phyloP scores from a whole-genome alignment of 768 basidiomycete genomes.

The Lactarius trivialis region DNA sequence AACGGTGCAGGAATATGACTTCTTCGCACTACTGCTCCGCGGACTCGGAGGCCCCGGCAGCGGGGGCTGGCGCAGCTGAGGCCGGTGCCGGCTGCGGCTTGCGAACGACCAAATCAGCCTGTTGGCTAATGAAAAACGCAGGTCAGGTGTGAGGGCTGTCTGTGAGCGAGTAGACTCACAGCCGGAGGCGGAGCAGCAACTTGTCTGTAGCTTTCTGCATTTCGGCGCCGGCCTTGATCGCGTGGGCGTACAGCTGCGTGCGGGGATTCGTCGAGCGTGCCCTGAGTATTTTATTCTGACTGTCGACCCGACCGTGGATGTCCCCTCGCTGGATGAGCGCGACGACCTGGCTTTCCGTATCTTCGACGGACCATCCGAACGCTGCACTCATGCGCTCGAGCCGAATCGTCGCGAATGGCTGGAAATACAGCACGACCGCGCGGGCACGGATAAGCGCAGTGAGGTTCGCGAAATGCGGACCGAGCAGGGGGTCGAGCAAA shows the following conservation, averaged over 20 bases:
- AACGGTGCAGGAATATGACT: background rate
- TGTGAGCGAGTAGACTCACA: slow-evolving; percentile 48
- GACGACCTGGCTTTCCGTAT: slow-evolving; percentile 70
- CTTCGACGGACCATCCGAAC: slow-evolving; percentile 73
- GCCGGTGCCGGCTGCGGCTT: slow-evolving; percentile 46
- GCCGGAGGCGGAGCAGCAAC: slow-evolving; percentile 70
- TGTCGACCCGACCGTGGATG: slow-evolving; percentile 81
- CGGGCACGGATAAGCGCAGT: slow-evolving; percentile 65
- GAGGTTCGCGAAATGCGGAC: slow-evolving; percentile 57
- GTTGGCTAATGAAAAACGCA: slow-evolving; percentile 50
- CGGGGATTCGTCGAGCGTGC: slow-evolving; percentile 78
- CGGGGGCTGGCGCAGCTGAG: background rate
- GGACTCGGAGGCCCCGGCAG: slow-evolving; percentile 6
- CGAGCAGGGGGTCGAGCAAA: slow-evolving; percentile 70
- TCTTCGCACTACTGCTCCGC: slow-evolving; percentile 8
- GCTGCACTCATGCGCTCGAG: slow-evolving; percentile 78
- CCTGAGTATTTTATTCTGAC: slow-evolving; percentile 83
- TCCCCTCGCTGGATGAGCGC: slow-evolving; percentile 67
- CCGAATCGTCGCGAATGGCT: slow-evolving; percentile 80
- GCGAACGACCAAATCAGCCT: slow-evolving; percentile 65
- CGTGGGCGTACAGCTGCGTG: slow-evolving; percentile 65
- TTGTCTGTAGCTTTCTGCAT: slow-evolving; percentile 72
- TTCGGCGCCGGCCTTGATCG: slow-evolving; percentile 65
- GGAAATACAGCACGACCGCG: slow-evolving; percentile 82
- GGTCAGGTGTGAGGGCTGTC: background rate